Evolutionary conservation across 805 yeast genomes (phyloP).

Genomic region (Yarrowia osloensis): DNA sequence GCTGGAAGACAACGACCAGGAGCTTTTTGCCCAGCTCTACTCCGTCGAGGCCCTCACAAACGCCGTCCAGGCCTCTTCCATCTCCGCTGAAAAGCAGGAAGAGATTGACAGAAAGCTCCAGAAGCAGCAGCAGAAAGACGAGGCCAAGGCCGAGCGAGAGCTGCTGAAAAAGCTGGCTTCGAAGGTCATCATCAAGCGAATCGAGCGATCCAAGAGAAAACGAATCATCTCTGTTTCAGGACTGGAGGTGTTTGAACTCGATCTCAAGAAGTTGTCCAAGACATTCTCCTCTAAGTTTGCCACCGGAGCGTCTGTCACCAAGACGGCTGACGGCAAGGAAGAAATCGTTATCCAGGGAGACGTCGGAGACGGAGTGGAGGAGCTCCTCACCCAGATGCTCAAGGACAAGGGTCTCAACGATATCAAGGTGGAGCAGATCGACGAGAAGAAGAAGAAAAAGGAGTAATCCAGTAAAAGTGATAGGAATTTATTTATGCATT

Average conservation of each 20-base stretch:
- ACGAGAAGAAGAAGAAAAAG: constrained; percentile 54
- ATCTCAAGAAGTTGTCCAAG: constrained; percentile 87
- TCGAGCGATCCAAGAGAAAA: constrained; percentile 87
- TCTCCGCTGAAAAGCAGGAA: constrained; percentile 75
- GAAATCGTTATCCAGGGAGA: constrained; percentile 94
- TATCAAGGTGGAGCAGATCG: constrained; percentile 86
- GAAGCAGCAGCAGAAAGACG: constrained; percentile 80
- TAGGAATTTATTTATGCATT: constrained; percentile 8
- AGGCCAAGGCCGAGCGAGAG: constrained; percentile 71
- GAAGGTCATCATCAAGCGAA: constrained; percentile 78
- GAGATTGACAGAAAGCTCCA: constrained; percentile 78
- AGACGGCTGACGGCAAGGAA: constrained; percentile 87
- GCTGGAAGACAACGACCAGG: constrained; percentile 63
- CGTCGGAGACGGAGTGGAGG: constrained; percentile 87
- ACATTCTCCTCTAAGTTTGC: constrained; percentile 93
- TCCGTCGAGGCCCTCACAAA: constrained; percentile 55
- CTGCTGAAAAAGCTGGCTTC: constrained; percentile 74
- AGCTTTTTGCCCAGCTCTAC: constrained; percentile 61
- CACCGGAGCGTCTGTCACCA: constrained; percentile 90
- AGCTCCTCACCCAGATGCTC: constrained; percentile 65
- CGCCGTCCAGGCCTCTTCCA: constrained; percentile 44
- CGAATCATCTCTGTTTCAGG: constrained; percentile 85
- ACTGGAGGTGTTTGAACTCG: constrained; percentile 83
- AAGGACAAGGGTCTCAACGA: constrained; percentile 80
- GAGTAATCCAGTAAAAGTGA: constrained; percentile 4